These are phyloP conservation scores for Malassezia arunalokei DNA, from an alignment of 1,284 basidiomycete genomes.

Conservation along the genomic window DNA sequence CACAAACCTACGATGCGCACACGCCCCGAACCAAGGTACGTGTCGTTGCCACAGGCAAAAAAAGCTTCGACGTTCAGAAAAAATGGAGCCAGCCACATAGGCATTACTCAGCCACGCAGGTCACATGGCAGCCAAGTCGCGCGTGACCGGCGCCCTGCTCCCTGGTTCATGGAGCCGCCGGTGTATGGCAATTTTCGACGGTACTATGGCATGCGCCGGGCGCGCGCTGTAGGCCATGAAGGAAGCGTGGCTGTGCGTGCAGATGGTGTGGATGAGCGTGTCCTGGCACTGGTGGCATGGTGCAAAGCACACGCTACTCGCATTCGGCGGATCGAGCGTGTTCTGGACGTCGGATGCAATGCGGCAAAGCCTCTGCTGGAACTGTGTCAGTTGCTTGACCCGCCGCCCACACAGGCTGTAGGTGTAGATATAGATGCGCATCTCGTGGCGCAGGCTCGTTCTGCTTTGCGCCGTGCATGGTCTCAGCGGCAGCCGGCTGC, in stretches of 20 bases:
- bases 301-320: neutral
- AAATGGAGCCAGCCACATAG: neutral
- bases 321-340: neutral
- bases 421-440: slow-evolving; percentile 14
- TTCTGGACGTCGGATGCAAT: slow-evolving; percentile 16
- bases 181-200: slow-evolving; percentile 13
- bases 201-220: slow-evolving; percentile 17
- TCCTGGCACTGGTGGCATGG: slow-evolving; percentile 5
- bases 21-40: too few species aligned
- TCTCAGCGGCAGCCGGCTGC: slow-evolving; percentile 4
- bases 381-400: slow-evolving; percentile 7
- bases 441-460: slow-evolving; percentile 3
- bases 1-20: too few species aligned
- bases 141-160: neutral
- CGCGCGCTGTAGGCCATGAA: slow-evolving; percentile 1
- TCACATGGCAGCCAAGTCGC: neutral
- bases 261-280: slow-evolving; percentile 4
- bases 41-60: too few species aligned
- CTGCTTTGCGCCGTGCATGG: slow-evolving; percentile 11
- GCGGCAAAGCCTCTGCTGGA: slow-evolving; percentile 16
- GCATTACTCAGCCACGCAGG: neutral
- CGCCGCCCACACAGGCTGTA: slow-evolving; percentile 1
- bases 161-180: neutral
- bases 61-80: neutral
- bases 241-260: neutral